Percentiles rank a stretch among this genome's conserved stretches.
Evolutionary conservation across 352 stramenopile genomes (phyloP).

Genomic region (Phytophthora chlamydospora): DNA sequence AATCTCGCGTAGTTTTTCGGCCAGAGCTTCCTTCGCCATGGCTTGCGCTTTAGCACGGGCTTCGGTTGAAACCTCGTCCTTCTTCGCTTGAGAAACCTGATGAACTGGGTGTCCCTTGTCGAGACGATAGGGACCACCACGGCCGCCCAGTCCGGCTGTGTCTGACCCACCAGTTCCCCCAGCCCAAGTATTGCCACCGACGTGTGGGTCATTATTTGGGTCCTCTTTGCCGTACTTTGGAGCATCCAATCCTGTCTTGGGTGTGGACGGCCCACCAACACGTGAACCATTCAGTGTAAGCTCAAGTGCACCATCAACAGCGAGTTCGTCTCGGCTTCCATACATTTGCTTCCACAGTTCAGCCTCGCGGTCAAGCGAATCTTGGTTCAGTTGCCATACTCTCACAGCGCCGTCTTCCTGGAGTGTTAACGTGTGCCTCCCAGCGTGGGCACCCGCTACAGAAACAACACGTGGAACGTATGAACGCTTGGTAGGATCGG

Average conservation of each 20-base stretch:
- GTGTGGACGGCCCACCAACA: conserved; percentile 49
- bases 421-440: conserved; percentile 55
- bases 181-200: conserved; percentile 96
- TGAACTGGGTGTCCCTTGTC: conserved; percentile 94
- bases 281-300: conserved; percentile 59
- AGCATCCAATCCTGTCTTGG: conserved; percentile 66
- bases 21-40: conserved; percentile 80
- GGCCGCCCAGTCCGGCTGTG: conserved; percentile 92
- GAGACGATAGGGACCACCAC: conserved; percentile 94
- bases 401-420: conserved; percentile 62
- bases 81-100: conserved; percentile 94
- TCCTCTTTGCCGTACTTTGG: conserved; percentile 96
- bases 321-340: conserved; percentile 29
- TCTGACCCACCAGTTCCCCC: conserved; percentile 93
- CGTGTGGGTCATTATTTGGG: conserved; percentile 92
- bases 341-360: conserved; percentile 77
- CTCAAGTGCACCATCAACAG: conserved; percentile 26
- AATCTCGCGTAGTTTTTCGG: conserved; percentile 73
- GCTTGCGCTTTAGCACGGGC: conserved; percentile 60
- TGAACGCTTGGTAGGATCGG: neutral
- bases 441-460: conserved; percentile 38
- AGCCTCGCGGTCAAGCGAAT: conserved; percentile 50
- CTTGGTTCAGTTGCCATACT: conserved; percentile 68
- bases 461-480: conserved; percentile 46
- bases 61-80: conserved; percentile 93